Conservation (phyloP, 306 rosid genomes). For the Rubus parviflorus region DNA sequence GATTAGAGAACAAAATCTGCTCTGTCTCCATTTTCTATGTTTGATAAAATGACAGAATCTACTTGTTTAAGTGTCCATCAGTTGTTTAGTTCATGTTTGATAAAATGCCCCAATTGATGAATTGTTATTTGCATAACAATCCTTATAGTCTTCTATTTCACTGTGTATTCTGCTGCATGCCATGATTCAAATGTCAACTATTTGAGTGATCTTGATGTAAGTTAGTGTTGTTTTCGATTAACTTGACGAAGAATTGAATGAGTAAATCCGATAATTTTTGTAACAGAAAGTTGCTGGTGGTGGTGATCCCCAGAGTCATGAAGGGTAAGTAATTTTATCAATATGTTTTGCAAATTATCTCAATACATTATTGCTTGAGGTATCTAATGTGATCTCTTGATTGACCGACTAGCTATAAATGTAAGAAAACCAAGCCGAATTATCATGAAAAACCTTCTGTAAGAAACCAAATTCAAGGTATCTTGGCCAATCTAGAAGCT, state of each 20-base stretch:
- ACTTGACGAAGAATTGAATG: background rate
- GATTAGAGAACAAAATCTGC: background rate
- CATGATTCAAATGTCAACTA: background rate
- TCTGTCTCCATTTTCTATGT: background rate
- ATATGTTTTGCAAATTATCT: background rate
- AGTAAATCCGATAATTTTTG: background rate
- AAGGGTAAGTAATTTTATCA: background rate
- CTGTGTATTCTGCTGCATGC: background rate
- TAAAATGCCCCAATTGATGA: background rate
- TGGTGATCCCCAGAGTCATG: background rate
- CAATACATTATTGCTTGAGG: background rate
- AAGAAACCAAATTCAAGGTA: conserved; percentile 21
- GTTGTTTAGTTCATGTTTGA: background rate
- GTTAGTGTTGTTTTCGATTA: background rate
- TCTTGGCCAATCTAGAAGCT: conserved; percentile 20
- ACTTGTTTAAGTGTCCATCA: background rate
- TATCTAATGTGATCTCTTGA: conserved; percentile 3
- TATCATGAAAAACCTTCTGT: conserved; percentile 1
- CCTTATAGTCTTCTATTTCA: background rate
- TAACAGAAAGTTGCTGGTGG: background rate
- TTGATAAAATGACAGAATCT: background rate
- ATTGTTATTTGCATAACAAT: background rate
- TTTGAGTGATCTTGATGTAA: background rate
- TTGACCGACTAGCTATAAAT: conserved; percentile 5
- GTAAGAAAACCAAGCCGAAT: conserved; percentile 13